phyloP scores from a whole-genome alignment of 345 rosid species.

The Pistacia atlantica region DNA sequence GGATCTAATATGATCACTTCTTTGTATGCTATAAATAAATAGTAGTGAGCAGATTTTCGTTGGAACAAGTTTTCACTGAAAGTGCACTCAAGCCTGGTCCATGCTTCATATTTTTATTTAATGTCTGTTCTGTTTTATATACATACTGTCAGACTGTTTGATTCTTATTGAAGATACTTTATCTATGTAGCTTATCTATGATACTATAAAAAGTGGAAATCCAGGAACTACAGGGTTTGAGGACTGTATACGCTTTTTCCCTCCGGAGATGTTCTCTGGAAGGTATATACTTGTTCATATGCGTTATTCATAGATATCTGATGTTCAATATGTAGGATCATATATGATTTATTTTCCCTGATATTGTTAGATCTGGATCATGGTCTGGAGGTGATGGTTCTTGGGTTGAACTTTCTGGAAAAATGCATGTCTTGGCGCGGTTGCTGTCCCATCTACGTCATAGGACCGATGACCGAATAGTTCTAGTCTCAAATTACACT shows the following conservation, averaged over 20 bases:
- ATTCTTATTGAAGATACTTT: slow-evolving; percentile 22
- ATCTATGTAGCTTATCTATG: slow-evolving; percentile 83
- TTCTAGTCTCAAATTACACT: slow-evolving; percentile 96
- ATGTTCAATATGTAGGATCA: slow-evolving; percentile 16
- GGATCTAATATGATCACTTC: background rate
- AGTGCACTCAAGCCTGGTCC: too few relatives aligned
- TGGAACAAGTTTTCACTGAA: background rate
- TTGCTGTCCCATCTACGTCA: slow-evolving; percentile 79
- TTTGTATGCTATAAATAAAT: background rate
- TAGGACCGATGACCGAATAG: slow-evolving; percentile 88
- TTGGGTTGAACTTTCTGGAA: slow-evolving; percentile 98
- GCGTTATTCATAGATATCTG: slow-evolving; percentile 3
- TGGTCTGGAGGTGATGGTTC: slow-evolving; percentile 96
- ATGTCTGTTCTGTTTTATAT: background rate
- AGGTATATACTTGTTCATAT: slow-evolving; percentile 47
- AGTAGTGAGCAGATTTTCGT: background rate
- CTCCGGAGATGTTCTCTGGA: slow-evolving; percentile 93
- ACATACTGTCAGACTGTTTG: background rate
- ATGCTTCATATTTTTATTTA: slow-evolving; percentile 9
- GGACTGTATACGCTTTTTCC: slow-evolving; percentile 81
- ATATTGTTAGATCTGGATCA: slow-evolving; percentile 74
- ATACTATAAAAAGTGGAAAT: slow-evolving; percentile 73
- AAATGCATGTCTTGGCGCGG: slow-evolving; percentile 97
- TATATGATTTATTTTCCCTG: slow-evolving; percentile 16
- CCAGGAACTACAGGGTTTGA: slow-evolving; percentile 90